Evolutionary conservation across 331 rosid genomes (phyloP), one percentile per base, ranked within the genome.

Genomic region (Saraca asoca): DNA sequence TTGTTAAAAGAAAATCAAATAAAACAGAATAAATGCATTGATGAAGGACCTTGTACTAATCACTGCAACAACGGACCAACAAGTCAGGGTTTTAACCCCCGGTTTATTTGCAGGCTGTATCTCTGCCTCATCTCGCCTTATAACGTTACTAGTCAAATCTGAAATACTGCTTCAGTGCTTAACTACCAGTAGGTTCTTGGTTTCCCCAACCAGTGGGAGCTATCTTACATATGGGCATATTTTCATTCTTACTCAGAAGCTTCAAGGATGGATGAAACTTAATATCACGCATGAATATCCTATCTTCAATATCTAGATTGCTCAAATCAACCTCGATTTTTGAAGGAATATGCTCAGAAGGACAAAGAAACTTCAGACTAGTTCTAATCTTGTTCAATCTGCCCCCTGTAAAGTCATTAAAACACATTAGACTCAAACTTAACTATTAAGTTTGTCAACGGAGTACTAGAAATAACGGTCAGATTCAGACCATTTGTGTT

Each of bases 311-410:
- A 62, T 93, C 98, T 44, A 93, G 83, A 15, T 86, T 74, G 83
- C 97, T 84, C 43, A 90, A 81, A 58, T 93, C 97, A 69, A 93
- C 95, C 83, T 86, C 97, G 58, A 93, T 70, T 81, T 85, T 90
- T 18, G 87, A 53, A 65, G 98, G 98, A 74, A 93, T 84, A 69
- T 85, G 88, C 78, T 93, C 89, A 2, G 96, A 87, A 4, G 91
- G 96, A 64, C 95, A 79, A 18, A 81, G 76, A 71, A 69, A 88
- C 51, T 38, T 90, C 15, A 93, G 80, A 70, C 84, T 82, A 43
- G 85, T 67, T 84, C 97, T 86, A 75, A 85, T 80, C 81, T 69
- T 82, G 71, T 84, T 81, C 71, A 93, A 77, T 34, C 41, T 14
- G 39, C 98, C 96, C 49, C 98, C 95, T 93, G 87, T 50, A 52